Evolutionary conservation across 1,284 basidiomycete species (phyloP), one percentile per base, ranked within the genome.

Genomic region (Cutaneotrichosporon spelunceum): DNA sequence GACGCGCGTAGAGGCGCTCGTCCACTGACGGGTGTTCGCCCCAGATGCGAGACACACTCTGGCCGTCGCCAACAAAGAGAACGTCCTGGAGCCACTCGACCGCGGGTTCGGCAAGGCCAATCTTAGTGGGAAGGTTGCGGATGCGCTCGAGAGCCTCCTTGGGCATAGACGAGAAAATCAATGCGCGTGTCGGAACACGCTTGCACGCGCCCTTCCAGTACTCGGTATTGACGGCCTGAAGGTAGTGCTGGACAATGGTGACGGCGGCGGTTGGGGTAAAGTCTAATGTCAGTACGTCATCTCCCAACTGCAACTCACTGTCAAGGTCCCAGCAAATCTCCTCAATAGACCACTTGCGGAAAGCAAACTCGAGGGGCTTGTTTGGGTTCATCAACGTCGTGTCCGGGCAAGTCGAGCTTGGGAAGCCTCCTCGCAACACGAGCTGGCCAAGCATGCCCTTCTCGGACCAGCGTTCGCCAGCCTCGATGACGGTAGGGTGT

Each of bases 61-160:
- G 44, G n/a, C 44, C 30, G 5, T 56, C 33, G 55, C 42, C 44
- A n/a, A 47, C 21, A n/a, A 56, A 56, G 27, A 29, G 13, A 8
- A 47, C 44, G 45, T 56, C 55, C 30, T 56, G 55, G 7, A 56
- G 47, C 44, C 44, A 56, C n/a, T 56, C 55, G n/a, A 33, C 30
- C 23, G 34, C 52, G 24, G 33, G 33, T 13, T 53, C 19, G 24
- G 52, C 34, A 24, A 53, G 52, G 8, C 34, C 33, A 6, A 53
- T 34, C 24, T 53, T 53, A 23, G 52, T 26, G 13, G 52, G 52
- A 23, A 53, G 52, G 23, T 14, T 26, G 13, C 34, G 52, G 30
- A 53, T 53, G 23, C 52, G 52, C 7, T 53, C 52, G 21, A 53
- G 52, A 24, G 52, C 52, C 30, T 53, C 52, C 13, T 24, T 39